Percentiles rank a stretch among this genome's conserved stretches.
Conservation (phyloP, 768 basidiomycete genomes). For the Leucosporidium creatinivorum region DNA sequence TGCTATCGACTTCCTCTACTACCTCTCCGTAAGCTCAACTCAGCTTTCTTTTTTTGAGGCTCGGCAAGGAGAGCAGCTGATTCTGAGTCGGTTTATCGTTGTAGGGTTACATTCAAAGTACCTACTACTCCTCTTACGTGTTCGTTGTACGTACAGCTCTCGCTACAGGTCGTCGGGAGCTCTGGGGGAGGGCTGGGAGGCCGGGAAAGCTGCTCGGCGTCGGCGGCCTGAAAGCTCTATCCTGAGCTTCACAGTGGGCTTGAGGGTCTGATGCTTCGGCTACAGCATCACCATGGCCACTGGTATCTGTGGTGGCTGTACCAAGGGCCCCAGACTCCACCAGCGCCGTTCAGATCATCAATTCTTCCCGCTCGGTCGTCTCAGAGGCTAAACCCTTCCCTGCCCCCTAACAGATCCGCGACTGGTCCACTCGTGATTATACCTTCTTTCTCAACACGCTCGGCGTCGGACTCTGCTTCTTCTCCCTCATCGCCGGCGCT, state of each 20-base stretch:
- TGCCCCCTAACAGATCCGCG: neutral
- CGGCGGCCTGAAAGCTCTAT: too few relatives aligned
- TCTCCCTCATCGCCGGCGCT: conserved; percentile 40
- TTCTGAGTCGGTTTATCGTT: too few relatives aligned
- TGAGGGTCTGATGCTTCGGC: too few relatives aligned
- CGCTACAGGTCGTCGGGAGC: neutral
- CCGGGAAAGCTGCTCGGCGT: too few relatives aligned
- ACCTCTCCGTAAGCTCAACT: neutral
- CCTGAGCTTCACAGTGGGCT: too few relatives aligned
- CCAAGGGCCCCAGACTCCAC: too few relatives aligned
- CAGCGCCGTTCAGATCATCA: too few relatives aligned
- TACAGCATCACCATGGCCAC: too few relatives aligned
- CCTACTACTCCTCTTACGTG: neutral
- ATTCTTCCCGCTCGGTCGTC: too few relatives aligned
- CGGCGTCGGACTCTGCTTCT: conserved; percentile 31
- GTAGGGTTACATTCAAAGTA: neutral
- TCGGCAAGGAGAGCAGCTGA: too few relatives aligned
- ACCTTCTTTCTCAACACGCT: neutral
- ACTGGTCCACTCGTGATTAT: neutral
- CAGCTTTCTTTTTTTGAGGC: too few relatives aligned
- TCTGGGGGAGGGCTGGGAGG: neutral
- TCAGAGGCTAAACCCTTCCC: neutral
- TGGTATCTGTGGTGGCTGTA: too few relatives aligned
- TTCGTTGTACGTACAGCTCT: neutral
- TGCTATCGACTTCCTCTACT: conserved; percentile 17